These are phyloP conservation scores for Lepiota brunneoincarnata DNA, from an alignment of 768 basidiomycete genomes.

Conservation along the genomic window DNA sequence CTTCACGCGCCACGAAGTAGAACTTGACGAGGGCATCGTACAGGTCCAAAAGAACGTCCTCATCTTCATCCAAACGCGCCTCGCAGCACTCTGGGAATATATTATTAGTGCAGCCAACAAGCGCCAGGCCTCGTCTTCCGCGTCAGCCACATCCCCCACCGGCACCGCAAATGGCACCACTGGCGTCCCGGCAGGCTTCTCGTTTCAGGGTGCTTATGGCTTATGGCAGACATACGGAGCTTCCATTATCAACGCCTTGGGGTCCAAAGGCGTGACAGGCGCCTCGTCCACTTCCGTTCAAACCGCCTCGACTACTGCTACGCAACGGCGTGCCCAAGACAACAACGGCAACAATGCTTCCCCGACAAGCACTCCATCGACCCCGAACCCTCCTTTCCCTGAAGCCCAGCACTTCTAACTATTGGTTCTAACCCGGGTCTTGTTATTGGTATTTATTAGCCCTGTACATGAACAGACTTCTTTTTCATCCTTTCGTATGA, in stretches of 20 bases:
- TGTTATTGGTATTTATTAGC: constrained; percentile 7
- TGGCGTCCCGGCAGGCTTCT: not conserved
- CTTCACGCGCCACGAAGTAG: constrained; percentile 52
- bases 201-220: constrained; percentile 15
- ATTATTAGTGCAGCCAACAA: constrained; percentile 44
- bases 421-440: not conserved
- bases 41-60: constrained; percentile 52
- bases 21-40: constrained; percentile 57
- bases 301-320: not conserved
- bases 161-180: not conserved
- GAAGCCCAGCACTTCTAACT: constrained; percentile 32
- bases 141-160: not conserved
- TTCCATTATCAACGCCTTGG: constrained; percentile 25
- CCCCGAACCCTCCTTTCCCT: constrained; percentile 34
- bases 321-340: constrained; percentile 5
- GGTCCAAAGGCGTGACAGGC: constrained; percentile 3
- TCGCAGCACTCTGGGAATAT: constrained; percentile 46
- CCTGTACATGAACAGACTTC: not conserved
- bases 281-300: constrained; percentile 11
- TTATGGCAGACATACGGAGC: constrained; percentile 43
- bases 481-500: too few species aligned
- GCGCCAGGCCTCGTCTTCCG: constrained; percentile 17
- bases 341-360: not conserved
- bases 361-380: not conserved
- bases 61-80: constrained; percentile 51